Percentiles rank a stretch among this genome's conserved stretches.
These are phyloP conservation scores for Salvia hispanica DNA, from an alignment of 257 asterid species.

Conservation along the genomic window DNA sequence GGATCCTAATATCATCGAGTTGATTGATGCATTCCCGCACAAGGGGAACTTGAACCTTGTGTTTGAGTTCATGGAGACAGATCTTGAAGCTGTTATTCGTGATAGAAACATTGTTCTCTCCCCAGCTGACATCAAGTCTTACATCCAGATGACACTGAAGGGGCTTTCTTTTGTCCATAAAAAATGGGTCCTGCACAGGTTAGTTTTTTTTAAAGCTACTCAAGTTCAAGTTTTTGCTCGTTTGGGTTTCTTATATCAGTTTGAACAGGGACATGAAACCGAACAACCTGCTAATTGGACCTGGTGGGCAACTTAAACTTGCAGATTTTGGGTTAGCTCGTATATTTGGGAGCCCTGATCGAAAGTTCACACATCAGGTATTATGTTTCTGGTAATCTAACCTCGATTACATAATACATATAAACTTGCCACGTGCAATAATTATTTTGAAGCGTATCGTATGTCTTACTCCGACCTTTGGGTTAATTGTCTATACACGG, in stretches of 20 bases:
- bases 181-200: slow-evolving; percentile 98
- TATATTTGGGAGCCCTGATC: slow-evolving; percentile 90
- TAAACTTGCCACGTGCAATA: slow-evolving; percentile 19
- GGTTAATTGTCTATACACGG: slow-evolving; percentile 1
- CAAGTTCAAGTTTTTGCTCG: slow-evolving; percentile 18
- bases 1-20: slow-evolving; percentile 82
- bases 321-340: slow-evolving; percentile 99
- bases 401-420: not conserved
- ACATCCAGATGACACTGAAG: slow-evolving; percentile 89
- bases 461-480: slow-evolving; percentile 8
- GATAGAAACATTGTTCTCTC: slow-evolving; percentile 89
- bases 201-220: slow-evolving; percentile 29
- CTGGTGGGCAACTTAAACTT: slow-evolving; percentile 87
- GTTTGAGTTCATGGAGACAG: slow-evolving; percentile 99
- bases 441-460: not conserved
- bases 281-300: slow-evolving; percentile 90
- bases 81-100: slow-evolving; percentile 96
- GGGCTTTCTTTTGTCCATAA: slow-evolving; percentile 92
- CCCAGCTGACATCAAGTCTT: slow-evolving; percentile 95
- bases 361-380: slow-evolving; percentile 98
- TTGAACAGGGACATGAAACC: slow-evolving; percentile 95
- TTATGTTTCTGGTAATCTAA: slow-evolving; percentile 25
- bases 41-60: slow-evolving; percentile 96
- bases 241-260: slow-evolving; percentile 23
- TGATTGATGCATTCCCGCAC: slow-evolving; percentile 86